Evolutionary conservation across 495 filamentous ascomycete species (phyloP), one percentile per base, ranked within the genome.

Genomic region (Trichoderma reesei): DNA sequence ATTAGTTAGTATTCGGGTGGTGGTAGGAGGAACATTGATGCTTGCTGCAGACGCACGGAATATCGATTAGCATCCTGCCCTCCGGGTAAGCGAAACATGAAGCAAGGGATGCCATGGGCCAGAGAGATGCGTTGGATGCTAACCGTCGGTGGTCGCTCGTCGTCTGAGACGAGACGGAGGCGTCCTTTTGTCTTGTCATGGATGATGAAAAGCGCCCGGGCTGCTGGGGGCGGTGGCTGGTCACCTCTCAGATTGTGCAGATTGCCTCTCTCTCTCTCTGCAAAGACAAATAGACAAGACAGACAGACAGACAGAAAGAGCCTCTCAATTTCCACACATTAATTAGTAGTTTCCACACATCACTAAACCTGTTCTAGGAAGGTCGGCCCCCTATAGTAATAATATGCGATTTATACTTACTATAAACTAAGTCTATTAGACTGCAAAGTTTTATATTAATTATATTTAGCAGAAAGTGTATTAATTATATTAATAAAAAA

Each of bases 151-250:
- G 11, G 13, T 56, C 51, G 51, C 51, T 56, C 26, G 26, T 56
- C 51, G 51, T 34, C 51, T 31, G 51, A 56, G 51, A 56, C 51
- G 51, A 56, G 51, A 56, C 51, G 51, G 51, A 31, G 51, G 8
- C 16, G 26, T 33, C 51, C 51, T 56, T 56, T 56, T 56, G 51
- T 56, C 51, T 56, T 56, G 33, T 56, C 26, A 26, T 26, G 26
- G 26, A 56, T 56, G 14, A 34, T 36, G 34, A 56, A 33, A 56
- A 56, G 26, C 26, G 20, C 26, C 26, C 34, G 26, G 26, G 51
- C 26, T 56, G 33, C 51, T 33, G 51, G 51, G 51, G 26, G 51
- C 33, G 38, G 38, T 56, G 51, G 51, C 34, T 56, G 51, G 51
- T 56, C 51, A n/a, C 0, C 33, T 56, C 51, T 56, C 51, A 56